phyloP scores from a whole-genome alignment of 2,329 filamentous ascomycete genomes.

The Ophiostoma tasmaniense region DNA sequence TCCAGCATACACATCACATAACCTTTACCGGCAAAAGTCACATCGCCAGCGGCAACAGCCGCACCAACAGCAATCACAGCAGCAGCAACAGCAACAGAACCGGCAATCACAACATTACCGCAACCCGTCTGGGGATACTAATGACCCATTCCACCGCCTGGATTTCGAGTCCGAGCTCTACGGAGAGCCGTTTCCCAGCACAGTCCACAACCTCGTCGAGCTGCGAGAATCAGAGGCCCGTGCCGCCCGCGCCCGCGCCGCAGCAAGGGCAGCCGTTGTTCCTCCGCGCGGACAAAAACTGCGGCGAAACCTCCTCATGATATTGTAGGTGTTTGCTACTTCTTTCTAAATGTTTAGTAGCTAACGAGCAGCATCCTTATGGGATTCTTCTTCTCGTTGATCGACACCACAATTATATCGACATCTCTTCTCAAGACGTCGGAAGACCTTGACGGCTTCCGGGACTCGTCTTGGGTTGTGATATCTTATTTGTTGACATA shows the following conservation, averaged over 20 bases:
- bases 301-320: constrained; percentile 16
- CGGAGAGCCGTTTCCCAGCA: constrained; percentile 12
- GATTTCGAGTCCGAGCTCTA: constrained; percentile 14
- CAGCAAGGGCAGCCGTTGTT: not conserved
- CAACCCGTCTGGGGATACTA: not conserved
- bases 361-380: constrained; percentile 18
- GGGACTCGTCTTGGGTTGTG: constrained; percentile 22
- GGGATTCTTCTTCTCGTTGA: constrained; percentile 23
- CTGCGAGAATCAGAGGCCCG: constrained; percentile 16
- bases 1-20: not conserved
- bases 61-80: not conserved
- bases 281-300: constrained; percentile 11
- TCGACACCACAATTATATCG: constrained; percentile 23
- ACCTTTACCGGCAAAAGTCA: not conserved
- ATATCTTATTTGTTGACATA: constrained; percentile 23
- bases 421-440: constrained; percentile 22
- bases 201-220: constrained; percentile 13
- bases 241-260: constrained; percentile 13
- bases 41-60: constrained; percentile 2
- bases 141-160: constrained; percentile 11
- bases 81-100: not conserved
- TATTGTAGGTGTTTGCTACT: constrained; percentile 14
- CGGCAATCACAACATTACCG: not conserved
- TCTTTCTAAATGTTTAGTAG: not conserved
- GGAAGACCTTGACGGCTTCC: constrained; percentile 21